phyloP scores from a whole-genome alignment of 768 basidiomycete genomes.

The Hemileccinum impolitum region DNA sequence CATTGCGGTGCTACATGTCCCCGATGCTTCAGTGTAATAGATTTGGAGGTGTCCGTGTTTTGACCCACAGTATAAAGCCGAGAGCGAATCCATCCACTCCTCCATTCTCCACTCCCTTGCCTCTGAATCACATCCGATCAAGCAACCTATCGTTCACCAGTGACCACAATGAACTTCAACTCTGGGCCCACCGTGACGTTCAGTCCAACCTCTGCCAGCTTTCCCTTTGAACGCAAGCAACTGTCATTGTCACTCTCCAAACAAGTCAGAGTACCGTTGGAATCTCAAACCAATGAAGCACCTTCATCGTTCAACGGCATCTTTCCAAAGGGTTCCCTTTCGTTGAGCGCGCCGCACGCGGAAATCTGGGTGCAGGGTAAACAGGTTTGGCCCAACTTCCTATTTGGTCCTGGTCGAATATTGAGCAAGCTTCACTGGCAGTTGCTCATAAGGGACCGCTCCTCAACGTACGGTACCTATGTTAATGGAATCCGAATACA shows the following conservation, averaged over 20 bases:
- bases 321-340: conserved; percentile 38
- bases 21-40: not conserved
- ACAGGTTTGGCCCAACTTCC: conserved; percentile 31
- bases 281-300: conserved; percentile 27
- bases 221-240: conserved; percentile 37
- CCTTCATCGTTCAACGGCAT: conserved; percentile 37
- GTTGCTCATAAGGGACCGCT: conserved; percentile 47
- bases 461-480: conserved; percentile 46
- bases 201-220: conserved; percentile 34
- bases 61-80: conserved; percentile 21
- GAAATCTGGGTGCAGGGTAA: conserved; percentile 45
- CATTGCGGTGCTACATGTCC: conserved; percentile 10
- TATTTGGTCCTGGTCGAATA: not conserved
- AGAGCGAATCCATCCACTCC: not conserved
- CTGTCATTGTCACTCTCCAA: conserved; percentile 32
- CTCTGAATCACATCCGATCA: not conserved
- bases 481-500: conserved; percentile 43
- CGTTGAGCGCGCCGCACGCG: conserved; percentile 42
- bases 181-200: conserved; percentile 33
- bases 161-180: conserved; percentile 25
- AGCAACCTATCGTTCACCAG: not conserved
- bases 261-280: conserved; percentile 32
- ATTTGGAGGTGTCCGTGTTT: conserved; percentile 5
- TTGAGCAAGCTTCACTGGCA: conserved; percentile 22
- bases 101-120: not conserved